Base-by-base conservation (phyloP, 2,329 filamentous ascomycete species). In the Trematosphaeria pertusa region DNA sequence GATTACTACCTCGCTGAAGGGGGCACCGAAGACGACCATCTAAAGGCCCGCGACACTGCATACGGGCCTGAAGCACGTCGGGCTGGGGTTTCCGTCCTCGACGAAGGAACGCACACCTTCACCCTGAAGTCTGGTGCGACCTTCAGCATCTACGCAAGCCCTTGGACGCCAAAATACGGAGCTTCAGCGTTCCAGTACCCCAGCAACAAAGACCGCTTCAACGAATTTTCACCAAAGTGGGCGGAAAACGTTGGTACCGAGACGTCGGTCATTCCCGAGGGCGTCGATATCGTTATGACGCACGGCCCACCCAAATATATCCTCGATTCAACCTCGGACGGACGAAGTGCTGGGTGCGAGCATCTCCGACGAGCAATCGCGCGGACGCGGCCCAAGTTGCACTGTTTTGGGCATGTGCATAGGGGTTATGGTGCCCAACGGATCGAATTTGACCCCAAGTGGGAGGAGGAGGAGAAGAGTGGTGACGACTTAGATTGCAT, bases 381-480 rank as follows among this genome's bases (percentile, higher is more conserved):
- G 33, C 70, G 68, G 64, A 48, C 67, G 1, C 70, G 71, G 21
- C 84, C 84, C 0, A 64, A 70, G 9, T 38, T 86, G 14, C 80
- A 84, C 59, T 81, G 80, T 52, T 87, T 85, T 56, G 83, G 83
- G 0, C 83, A 86, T 66, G 82, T 85, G 4, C 81, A 85, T 61
- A 75, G 78, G 52, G 79, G 73, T 4, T 62, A 65, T 36, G 61
- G 66, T n/a, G 55, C 53, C 4, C 57, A 65, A 48, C 62, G 56
- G 12, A 58, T 76, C 10, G 43, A 45, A 2, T 77, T 71, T 73
- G 42, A 54, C 11, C n/a, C n/a, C n/a, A n/a, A n/a, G n/a, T n/a
- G n/a, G n/a, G 41, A 54, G 1, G 35, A 35, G 9, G 17, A 15
- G 3, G 46, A 39, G 4, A 42, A 12, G 5, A 14, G 4, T 12